These are phyloP conservation scores for Hypoxylon sp. DNA, from an alignment of 2,329 filamentous ascomycete genomes.

Conservation along the genomic window DNA sequence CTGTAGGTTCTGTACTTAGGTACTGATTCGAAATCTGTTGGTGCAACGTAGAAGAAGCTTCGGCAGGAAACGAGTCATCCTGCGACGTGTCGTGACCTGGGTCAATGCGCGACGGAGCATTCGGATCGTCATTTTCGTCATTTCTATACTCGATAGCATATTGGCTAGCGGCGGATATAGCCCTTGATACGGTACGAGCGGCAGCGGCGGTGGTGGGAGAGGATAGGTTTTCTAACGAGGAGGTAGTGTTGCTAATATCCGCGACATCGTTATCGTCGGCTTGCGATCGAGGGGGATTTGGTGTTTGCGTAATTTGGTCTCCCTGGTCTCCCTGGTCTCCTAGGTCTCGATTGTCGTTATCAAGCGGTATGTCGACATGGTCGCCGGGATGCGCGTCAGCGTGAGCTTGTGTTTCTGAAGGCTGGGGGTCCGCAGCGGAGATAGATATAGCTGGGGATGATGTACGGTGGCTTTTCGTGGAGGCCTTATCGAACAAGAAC, in stretches of 20 bases:
- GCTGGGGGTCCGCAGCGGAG: background rate
- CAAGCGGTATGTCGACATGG: conserved; percentile 10
- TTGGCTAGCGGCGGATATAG: conserved; percentile 56
- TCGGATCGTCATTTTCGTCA: conserved; percentile 33
- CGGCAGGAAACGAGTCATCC: conserved; percentile 42
- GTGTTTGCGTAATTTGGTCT: conserved; percentile 16
- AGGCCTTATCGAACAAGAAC: conserved; percentile 63
- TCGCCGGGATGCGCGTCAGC: conserved; percentile 8
- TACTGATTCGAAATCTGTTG: too few relatives aligned
- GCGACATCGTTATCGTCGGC: conserved; percentile 10
- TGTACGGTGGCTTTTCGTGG: conserved; percentile 43
- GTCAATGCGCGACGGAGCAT: conserved; percentile 39
- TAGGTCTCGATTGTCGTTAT: background rate
- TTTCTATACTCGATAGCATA: conserved; percentile 25
- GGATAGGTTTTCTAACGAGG: conserved; percentile 61
- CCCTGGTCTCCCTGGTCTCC: background rate
- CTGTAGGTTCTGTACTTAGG: conserved; percentile 47
- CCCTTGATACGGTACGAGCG: conserved; percentile 57
- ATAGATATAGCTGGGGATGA: conserved; percentile 16
- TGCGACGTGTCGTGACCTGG: conserved; percentile 45
- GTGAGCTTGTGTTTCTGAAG: conserved; percentile 16
- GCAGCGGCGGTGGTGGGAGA: conserved; percentile 65
- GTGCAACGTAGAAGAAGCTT: conserved; percentile 44
- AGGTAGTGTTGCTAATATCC: conserved; percentile 54
- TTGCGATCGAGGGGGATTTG: conserved; percentile 11